These are phyloP conservation scores for Cystobasidium onofrii DNA, from an alignment of 768 basidiomycete species.

Conservation along the genomic window DNA sequence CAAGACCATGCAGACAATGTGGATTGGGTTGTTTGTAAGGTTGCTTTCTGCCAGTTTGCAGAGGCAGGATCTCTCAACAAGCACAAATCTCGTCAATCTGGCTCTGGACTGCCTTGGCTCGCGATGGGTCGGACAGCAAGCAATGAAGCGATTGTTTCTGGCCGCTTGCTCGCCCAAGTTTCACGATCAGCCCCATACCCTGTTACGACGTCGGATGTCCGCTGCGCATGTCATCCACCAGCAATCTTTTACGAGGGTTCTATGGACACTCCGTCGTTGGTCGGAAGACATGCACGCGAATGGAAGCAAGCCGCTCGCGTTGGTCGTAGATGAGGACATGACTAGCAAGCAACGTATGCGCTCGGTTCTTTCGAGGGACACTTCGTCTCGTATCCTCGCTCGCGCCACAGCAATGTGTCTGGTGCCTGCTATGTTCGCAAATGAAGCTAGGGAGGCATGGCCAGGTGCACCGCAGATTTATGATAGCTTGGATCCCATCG, in stretches of 20 bases:
- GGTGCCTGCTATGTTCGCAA: background rate
- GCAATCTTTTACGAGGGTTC: background rate
- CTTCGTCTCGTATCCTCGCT: background rate
- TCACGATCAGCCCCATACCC: background rate
- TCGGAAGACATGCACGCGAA: background rate
- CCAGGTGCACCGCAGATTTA: too few species aligned
- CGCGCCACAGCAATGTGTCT: background rate
- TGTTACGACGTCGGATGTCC: too few species aligned
- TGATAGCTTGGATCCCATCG: background rate
- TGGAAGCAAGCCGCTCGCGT: background rate
- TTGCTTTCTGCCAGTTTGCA: background rate
- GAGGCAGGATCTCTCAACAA: background rate
- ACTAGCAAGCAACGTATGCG: background rate
- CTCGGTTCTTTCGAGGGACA: background rate
- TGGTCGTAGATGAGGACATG: background rate
- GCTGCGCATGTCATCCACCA: background rate
- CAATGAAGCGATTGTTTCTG: background rate
- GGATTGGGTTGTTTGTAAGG: background rate
- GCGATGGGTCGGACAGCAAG: background rate
- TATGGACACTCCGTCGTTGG: background rate
- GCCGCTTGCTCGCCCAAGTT: constrained; percentile 17
- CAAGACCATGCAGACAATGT: background rate
- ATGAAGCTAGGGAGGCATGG: background rate
- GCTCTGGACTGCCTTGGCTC: constrained; percentile 5
- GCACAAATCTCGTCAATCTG: background rate